These are phyloP conservation scores for Pythium scleroteichum DNA, from an alignment of 352 stramenopile genomes.

Conservation along the genomic window DNA sequence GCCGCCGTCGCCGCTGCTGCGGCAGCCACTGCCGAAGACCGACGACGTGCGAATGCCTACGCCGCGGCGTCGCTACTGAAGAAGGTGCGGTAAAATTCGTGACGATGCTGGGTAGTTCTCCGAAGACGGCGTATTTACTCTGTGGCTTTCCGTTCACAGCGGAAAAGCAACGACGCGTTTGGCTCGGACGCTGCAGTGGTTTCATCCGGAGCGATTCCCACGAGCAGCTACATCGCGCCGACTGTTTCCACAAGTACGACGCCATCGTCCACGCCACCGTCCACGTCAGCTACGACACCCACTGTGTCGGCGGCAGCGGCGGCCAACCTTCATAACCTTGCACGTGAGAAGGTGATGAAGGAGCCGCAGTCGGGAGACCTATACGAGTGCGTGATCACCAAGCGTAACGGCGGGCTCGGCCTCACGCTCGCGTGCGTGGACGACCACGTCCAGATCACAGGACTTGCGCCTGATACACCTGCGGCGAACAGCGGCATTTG, in stretches of 20 bases:
- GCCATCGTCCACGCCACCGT: slow-evolving; percentile 4
- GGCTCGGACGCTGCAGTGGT: slow-evolving; percentile 10
- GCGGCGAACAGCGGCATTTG: slow-evolving; percentile 74
- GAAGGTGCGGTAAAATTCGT: slow-evolving; percentile 25
- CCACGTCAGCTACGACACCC: slow-evolving; percentile 19
- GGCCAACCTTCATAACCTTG: slow-evolving; percentile 24
- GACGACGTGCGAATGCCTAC: slow-evolving; percentile 27
- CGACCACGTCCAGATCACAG: slow-evolving; percentile 85
- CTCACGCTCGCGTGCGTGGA: slow-evolving; percentile 79
- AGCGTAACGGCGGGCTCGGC: slow-evolving; percentile 71
- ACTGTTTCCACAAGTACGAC: slow-evolving; percentile 10
- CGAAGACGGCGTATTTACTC: background rate
- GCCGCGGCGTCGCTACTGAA: slow-evolving; percentile 32
- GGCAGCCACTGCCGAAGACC: slow-evolving; percentile 24
- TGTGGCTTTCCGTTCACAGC: slow-evolving; percentile 29
- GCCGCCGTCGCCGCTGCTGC: slow-evolving; percentile 11
- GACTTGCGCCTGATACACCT: slow-evolving; percentile 66
- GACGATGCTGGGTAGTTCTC: too few relatives aligned
- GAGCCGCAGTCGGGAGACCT: slow-evolving; percentile 75
- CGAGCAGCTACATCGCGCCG: slow-evolving; percentile 23
- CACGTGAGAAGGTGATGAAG: slow-evolving; percentile 82
- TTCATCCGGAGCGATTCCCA: slow-evolving; percentile 21
- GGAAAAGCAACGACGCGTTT: slow-evolving; percentile 57
- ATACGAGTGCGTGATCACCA: slow-evolving; percentile 87
- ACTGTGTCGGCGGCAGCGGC: slow-evolving; percentile 23